Percentiles rank a stretch among this genome's conserved stretches.
These are phyloP conservation scores for Mucor indicus DNA, from an alignment of 371 early-diverging fungal species.

Conservation along the genomic window DNA sequence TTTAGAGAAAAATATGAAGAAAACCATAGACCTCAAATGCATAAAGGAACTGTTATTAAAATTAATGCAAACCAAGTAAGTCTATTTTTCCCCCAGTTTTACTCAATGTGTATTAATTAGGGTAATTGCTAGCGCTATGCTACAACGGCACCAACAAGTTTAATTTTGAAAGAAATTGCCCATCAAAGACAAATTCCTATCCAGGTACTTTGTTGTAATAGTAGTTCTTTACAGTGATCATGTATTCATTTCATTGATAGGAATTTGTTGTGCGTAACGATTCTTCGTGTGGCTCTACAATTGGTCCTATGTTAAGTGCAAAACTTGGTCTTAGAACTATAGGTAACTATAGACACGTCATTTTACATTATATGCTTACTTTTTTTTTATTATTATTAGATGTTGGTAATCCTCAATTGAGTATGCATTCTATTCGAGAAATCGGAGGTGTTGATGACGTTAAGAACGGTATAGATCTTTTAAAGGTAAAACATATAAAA, in stretches of 20 bases:
- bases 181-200: constrained; percentile 70
- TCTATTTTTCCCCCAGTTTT: no score
- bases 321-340: constrained; percentile 94
- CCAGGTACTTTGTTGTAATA: constrained; percentile 46
- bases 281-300: constrained; percentile 91
- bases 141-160: constrained; percentile 85
- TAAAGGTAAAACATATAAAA: constrained; percentile 64
- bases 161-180: constrained; percentile 80
- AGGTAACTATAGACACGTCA: constrained; percentile 46
- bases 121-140: constrained; percentile 70
- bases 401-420: constrained; percentile 90
- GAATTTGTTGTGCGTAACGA: constrained; percentile 96
- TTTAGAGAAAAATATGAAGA: constrained; percentile 77
- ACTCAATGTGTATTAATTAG: not conserved
- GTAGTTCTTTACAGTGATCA: not conserved
- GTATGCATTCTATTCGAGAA: constrained; percentile 96
- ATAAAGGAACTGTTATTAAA: constrained; percentile 95
- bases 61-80: constrained; percentile 82
- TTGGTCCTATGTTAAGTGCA: constrained; percentile 94
- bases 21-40: constrained; percentile 89
- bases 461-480: constrained; percentile 71
- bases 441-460: constrained; percentile 87
- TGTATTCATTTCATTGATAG: constrained; percentile 8
- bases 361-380: not conserved
- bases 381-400: constrained; percentile 41